These are phyloP conservation scores for Spathaspora boniae DNA, from an alignment of 805 yeast genomes.

Conservation along the genomic window DNA sequence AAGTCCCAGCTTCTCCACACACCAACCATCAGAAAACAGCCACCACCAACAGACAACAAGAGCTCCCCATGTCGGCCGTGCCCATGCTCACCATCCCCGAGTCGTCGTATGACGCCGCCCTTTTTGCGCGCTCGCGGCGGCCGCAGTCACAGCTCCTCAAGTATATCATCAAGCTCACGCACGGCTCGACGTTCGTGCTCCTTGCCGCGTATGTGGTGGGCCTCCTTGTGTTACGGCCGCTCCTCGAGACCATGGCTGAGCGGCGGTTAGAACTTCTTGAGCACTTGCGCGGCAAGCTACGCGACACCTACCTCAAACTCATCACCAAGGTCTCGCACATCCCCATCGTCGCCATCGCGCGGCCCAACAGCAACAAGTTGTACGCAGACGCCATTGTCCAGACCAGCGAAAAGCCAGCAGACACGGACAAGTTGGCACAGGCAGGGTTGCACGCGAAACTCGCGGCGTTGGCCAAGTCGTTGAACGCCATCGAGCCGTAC, in stretches of 20 bases:
- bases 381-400: conserved; percentile 38
- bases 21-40: too few relatives aligned
- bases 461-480: conserved; percentile 16
- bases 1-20: too few relatives aligned
- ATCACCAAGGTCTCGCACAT: conserved; percentile 33
- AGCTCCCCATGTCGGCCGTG: conserved; percentile 18
- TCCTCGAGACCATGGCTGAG: conserved; percentile 24
- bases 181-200: conserved; percentile 31
- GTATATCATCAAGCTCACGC: conserved; percentile 29
- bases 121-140: conserved; percentile 15
- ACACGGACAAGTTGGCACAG: conserved; percentile 25
- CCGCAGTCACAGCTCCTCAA: conserved; percentile 20
- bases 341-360: conserved; percentile 36
- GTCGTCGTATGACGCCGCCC: conserved; percentile 32
- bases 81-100: conserved; percentile 41
- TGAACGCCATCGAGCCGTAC: conserved; percentile 24
- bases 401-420: conserved; percentile 25
- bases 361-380: conserved; percentile 23
- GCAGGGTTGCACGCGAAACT: conserved; percentile 18
- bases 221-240: conserved; percentile 30
- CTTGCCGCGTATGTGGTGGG: conserved; percentile 30
- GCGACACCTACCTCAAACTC: conserved; percentile 33
- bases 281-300: conserved; percentile 25
- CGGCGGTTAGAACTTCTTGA: conserved; percentile 36
- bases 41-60: too few relatives aligned